Conservation (phyloP, 345 rosid species). For the Lepidium didymum region DNA sequence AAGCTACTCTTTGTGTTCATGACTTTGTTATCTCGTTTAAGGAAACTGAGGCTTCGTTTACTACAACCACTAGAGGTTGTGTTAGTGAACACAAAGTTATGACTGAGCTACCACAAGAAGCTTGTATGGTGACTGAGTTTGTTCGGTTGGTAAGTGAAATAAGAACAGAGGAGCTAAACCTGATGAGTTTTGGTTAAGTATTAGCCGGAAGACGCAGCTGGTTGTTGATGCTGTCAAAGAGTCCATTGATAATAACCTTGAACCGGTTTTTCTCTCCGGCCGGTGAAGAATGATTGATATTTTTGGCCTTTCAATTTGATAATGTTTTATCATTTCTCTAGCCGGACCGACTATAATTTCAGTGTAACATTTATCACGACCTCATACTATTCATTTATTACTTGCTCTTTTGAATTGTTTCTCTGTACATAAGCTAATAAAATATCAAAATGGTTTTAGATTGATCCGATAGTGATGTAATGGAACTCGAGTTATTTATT, state of each 20-base stretch:
- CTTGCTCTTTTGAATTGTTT: too few species aligned
- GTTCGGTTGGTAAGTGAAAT: constrained; percentile 43
- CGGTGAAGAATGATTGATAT: not conserved
- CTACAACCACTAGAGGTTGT: not conserved
- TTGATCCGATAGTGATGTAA: too few species aligned
- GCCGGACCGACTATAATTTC: not conserved
- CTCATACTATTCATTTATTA: too few species aligned
- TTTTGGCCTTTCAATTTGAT: not conserved
- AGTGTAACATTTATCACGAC: not conserved
- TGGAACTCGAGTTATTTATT: too few species aligned
- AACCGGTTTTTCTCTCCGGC: constrained; percentile 29
- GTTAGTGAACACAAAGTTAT: constrained; percentile 43
- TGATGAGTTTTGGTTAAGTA: constrained; percentile 51
- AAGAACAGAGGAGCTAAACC: constrained; percentile 53
- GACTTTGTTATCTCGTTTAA: constrained; percentile 62
- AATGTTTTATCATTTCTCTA: not conserved
- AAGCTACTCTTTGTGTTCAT: constrained; percentile 50
- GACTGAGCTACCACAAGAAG: constrained; percentile 67
- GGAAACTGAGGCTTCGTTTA: constrained; percentile 55
- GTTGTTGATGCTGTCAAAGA: constrained; percentile 61
- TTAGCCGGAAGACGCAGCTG: constrained; percentile 68
- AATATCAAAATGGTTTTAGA: too few species aligned
- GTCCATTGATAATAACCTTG: constrained; percentile 50
- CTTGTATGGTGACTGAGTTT: constrained; percentile 72
- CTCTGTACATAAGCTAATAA: too few species aligned